These are phyloP conservation scores for Effrenium voratum DNA, from an alignment of 73 alveolate species.

Conservation along the genomic window DNA sequence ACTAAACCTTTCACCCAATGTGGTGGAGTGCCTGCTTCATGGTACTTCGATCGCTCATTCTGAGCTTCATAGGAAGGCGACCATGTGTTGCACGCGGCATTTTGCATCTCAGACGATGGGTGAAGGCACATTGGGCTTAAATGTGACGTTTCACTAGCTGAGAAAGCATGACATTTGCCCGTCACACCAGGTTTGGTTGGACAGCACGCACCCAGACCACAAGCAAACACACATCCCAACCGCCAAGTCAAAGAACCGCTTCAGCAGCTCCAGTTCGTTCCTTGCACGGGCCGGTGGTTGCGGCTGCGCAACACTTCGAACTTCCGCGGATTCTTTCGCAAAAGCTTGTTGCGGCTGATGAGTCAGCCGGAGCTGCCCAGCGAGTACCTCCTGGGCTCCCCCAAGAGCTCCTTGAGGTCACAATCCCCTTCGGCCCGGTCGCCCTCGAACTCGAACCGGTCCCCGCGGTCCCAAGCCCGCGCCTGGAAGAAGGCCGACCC, in stretches of 20 bases:
- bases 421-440: slow-evolving; percentile 15
- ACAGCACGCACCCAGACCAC: neutral
- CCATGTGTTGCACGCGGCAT: too few species aligned
- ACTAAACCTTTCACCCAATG: too few species aligned
- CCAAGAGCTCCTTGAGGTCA: slow-evolving; percentile 9
- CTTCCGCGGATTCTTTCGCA: neutral
- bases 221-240: neutral
- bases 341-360: neutral
- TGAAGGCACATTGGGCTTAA: too few species aligned
- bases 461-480: neutral
- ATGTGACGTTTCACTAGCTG: too few species aligned
- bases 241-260: neutral
- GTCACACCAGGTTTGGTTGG: neutral
- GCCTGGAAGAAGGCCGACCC: slow-evolving; percentile 34
- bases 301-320: neutral
- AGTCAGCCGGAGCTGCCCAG: slow-evolving; percentile 20
- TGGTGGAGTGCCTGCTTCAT: too few species aligned
- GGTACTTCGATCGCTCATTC: too few species aligned
- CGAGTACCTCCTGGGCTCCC: slow-evolving; percentile 50
- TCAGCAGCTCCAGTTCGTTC: neutral
- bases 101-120: too few species aligned
- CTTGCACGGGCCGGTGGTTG: neutral
- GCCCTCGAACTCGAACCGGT: neutral
- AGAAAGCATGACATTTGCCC: too few species aligned
- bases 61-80: too few species aligned